Evolutionary conservation across 768 basidiomycete genomes (phyloP).

Genomic region (Russula dissimulans): DNA sequence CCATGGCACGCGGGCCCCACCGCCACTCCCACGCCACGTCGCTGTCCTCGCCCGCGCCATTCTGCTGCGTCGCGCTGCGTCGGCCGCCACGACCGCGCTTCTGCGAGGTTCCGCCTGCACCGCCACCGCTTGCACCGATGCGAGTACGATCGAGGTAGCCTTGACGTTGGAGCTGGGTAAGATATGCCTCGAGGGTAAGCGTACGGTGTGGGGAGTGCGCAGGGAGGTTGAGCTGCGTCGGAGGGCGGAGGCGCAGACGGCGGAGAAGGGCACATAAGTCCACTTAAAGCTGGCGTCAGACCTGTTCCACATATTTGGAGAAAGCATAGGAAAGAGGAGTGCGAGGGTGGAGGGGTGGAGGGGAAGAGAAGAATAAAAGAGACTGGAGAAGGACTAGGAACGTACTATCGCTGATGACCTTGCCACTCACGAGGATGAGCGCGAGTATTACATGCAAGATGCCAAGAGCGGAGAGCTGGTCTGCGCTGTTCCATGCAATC

Average conservation of each 20-base stretch:
- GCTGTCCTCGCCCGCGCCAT: constrained; percentile 24
- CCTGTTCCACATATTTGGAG: not conserved
- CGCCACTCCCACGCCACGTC: constrained; percentile 60
- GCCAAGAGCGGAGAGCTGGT: constrained; percentile 63
- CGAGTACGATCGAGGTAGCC: constrained; percentile 68
- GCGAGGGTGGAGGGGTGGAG: not conserved
- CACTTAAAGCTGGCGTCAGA: constrained; percentile 32
- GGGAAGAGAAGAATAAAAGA: not conserved
- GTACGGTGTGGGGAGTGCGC: constrained; percentile 40
- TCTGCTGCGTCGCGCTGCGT: constrained; percentile 28
- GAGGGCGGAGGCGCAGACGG: constrained; percentile 51
- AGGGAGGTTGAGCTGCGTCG: constrained; percentile 41
- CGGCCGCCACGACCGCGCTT: constrained; percentile 46
- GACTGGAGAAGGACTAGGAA: not conserved
- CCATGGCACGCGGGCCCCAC: constrained; percentile 76
- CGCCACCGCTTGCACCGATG: constrained; percentile 37
- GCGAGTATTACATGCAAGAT: constrained; percentile 75
- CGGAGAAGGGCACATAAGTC: constrained; percentile 65
- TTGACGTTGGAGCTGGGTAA: constrained; percentile 54
- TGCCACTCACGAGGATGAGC: constrained; percentile 74
- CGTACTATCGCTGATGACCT: constrained; percentile 67
- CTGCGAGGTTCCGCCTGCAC: constrained; percentile 25
- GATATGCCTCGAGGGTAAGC: constrained; percentile 55
- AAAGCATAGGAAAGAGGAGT: not conserved
- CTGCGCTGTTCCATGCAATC: constrained; percentile 58